A percentile compares a stretch with the other conserved stretches of the same genome.
phyloP scores from a whole-genome alignment of 495 filamentous ascomycete species.

The Tuber umbilicatum region DNA sequence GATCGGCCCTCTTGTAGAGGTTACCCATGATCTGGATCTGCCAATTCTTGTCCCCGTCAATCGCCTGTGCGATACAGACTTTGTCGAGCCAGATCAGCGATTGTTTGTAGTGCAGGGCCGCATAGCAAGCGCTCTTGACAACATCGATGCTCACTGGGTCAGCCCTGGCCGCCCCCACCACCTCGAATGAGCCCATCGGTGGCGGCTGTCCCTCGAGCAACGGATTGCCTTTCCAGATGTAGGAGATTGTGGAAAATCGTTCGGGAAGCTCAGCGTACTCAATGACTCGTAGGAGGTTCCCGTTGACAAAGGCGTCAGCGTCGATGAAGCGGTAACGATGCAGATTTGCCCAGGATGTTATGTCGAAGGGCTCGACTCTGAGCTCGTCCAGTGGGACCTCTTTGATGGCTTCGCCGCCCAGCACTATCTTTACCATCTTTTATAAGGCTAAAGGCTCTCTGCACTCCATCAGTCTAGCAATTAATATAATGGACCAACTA shows the following conservation, averaged over 20 bases:
- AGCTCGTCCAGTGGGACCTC: background rate
- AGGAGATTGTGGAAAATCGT: background rate
- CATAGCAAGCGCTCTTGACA: background rate
- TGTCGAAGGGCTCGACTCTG: background rate
- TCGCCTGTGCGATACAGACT: constrained; percentile 41
- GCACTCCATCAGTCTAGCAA: background rate
- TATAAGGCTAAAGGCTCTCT: background rate
- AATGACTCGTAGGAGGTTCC: background rate
- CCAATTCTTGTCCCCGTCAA: constrained; percentile 26
- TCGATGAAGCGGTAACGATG: background rate
- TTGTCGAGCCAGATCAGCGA: constrained; percentile 34
- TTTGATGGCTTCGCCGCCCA: background rate
- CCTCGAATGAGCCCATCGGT: background rate
- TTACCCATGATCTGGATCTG: constrained; percentile 37
- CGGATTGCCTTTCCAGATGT: background rate
- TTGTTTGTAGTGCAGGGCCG: background rate
- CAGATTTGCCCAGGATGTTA: background rate
- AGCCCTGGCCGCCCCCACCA: background rate
- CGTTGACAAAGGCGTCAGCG: background rate
- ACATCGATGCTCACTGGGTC: constrained; percentile 5
- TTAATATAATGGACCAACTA: background rate
- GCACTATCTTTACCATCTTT: background rate
- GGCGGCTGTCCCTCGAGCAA: background rate
- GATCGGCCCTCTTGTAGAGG: constrained; percentile 36
- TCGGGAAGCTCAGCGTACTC: background rate